Conservation (phyloP, 1,284 basidiomycete species). For the Heterobasidion annosum region DNA sequence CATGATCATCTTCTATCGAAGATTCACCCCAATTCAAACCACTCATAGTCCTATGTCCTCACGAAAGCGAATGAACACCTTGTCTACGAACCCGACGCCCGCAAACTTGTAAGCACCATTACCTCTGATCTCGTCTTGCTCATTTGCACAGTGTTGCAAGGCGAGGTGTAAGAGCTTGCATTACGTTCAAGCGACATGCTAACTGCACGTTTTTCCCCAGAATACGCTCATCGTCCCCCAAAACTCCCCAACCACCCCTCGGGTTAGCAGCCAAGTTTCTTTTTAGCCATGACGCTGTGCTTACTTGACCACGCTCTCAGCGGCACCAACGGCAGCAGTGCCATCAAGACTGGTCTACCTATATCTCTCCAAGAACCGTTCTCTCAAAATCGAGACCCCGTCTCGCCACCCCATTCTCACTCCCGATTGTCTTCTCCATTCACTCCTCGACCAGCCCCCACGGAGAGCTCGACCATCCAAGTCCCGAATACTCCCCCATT, state of each 20-base stretch:
- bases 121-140: neutral
- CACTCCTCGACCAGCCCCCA: neutral
- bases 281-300: neutral
- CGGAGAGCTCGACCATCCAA: neutral
- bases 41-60: neutral
- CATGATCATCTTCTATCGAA: neutral
- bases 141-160: neutral
- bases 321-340: neutral
- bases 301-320: neutral
- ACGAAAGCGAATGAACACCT: neutral
- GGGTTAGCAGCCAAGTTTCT: neutral
- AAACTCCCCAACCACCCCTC: neutral
- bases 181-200: neutral
- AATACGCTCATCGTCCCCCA: neutral
- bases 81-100: neutral
- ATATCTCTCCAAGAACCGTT: neutral
- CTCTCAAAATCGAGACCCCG: neutral
- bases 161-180: neutral
- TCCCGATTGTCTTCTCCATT: slow-evolving; percentile 6
- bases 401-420: neutral
- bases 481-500: neutral
- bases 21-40: neutral
- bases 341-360: neutral
- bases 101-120: neutral
- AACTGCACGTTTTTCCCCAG: neutral